Evolutionary conservation across 2,329 filamentous ascomycete species (phyloP).

Genomic region (Lasiodiplodia hormozganensis): DNA sequence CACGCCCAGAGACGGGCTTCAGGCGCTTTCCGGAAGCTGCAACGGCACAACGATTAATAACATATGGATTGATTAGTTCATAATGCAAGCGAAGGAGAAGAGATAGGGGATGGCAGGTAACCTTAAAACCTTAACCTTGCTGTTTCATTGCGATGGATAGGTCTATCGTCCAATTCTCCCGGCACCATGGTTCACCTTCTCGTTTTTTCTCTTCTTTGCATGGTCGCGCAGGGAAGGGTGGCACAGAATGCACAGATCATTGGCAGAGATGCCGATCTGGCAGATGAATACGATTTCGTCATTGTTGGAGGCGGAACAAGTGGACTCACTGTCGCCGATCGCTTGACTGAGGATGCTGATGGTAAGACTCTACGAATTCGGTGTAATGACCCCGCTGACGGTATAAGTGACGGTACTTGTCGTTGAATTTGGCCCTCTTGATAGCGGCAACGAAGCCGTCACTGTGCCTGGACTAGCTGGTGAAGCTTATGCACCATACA

Average conservation of each 20-base stretch:
- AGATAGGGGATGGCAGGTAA: not conserved
- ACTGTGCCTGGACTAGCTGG: not conserved
- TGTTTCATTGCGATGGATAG: not conserved
- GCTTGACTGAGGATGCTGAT: slow-evolving; percentile 18
- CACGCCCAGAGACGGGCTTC: not conserved
- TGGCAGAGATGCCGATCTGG: not conserved
- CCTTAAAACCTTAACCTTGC: slow-evolving; percentile 8
- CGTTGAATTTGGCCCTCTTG: slow-evolving; percentile 40
- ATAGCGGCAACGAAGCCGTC: slow-evolving; percentile 34
- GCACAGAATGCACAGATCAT: not conserved
- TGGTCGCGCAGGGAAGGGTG: not conserved
- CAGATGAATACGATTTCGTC: slow-evolving; percentile 22
- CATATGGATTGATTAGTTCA: not conserved
- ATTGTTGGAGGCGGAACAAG: slow-evolving; percentile 28
- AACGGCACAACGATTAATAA: not conserved
- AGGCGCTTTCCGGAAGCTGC: not conserved
- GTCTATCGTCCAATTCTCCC: not conserved
- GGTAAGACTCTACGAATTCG: slow-evolving; percentile 31
- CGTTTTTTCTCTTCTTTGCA: not conserved
- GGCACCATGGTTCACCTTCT: not conserved
- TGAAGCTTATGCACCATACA: not conserved
- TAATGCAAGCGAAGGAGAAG: not conserved
- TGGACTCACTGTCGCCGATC: slow-evolving; percentile 26
- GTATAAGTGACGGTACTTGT: slow-evolving; percentile 37
- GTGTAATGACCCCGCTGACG: too few relatives aligned